A percentile compares a stretch with the other conserved stretches of the same genome.
These are phyloP conservation scores for Starmerella sp. DNA, from an alignment of 805 yeast genomes.

Conservation along the genomic window DNA sequence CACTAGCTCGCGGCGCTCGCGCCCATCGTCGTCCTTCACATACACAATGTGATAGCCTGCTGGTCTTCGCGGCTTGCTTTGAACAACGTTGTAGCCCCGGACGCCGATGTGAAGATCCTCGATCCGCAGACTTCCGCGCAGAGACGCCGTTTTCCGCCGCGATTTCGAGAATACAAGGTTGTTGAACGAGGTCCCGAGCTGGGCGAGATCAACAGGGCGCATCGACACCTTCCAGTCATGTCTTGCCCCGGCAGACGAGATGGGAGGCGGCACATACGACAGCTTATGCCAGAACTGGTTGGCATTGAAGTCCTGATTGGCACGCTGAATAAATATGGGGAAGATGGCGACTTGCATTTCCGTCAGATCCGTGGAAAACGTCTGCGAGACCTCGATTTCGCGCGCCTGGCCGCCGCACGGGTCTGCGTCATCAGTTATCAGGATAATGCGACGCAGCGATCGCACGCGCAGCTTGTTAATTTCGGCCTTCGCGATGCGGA, in stretches of 20 bases:
- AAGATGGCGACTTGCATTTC: slow-evolving; percentile 14
- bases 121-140: slow-evolving; percentile 11
- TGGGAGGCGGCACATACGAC: slow-evolving; percentile 7
- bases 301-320: slow-evolving; percentile 8
- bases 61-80: background rate
- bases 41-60: slow-evolving; percentile 31
- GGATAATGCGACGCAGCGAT: slow-evolving; percentile 14
- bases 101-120: slow-evolving; percentile 45
- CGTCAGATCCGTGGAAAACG: slow-evolving; percentile 20
- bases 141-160: slow-evolving; percentile 8
- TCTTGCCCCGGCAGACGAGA: background rate
- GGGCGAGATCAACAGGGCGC: slow-evolving; percentile 6
- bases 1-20: slow-evolving; percentile 42
- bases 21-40: slow-evolving; percentile 34
- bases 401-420: slow-evolving; percentile 13
- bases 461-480: slow-evolving; percentile 14
- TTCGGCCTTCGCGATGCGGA: slow-evolving; percentile 11
- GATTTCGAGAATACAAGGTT: slow-evolving; percentile 10
- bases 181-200: slow-evolving; percentile 1
- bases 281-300: slow-evolving; percentile 19
- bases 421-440: slow-evolving; percentile 20
- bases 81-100: slow-evolving; percentile 46
- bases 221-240: slow-evolving; percentile 15
- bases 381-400: slow-evolving; percentile 25
- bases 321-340: slow-evolving; percentile 18